Base-by-base conservation (phyloP, 2,329 filamentous ascomycete species). In the Fonsecaea erecta region DNA sequence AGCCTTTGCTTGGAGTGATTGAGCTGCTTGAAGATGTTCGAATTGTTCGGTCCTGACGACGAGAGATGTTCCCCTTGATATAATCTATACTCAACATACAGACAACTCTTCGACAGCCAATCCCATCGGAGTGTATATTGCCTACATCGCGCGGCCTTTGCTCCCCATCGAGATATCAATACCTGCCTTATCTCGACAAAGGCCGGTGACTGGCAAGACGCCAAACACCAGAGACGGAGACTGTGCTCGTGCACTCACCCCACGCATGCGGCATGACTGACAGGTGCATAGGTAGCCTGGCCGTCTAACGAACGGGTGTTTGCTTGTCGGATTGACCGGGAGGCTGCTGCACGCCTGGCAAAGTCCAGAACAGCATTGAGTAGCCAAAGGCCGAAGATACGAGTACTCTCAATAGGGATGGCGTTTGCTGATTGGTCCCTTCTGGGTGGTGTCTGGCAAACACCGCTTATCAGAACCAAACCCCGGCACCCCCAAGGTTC, bases 161-260 rank as follows among this genome's bases (percentile, higher is more conserved):
- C 51, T 53, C n/a, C 16, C 12, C n/a, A 21, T 32, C 11, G 32
- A 48, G 51, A 53, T 53, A 53, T 3, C 51, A 4, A 9, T 16
- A 5, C 5, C 2, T 53, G 26, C 51, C n/a, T 53, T 53, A 53
- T 53, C 51, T 53, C 26, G 51, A 53, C 51, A 53, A 32, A 32
- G 18, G 26, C 51, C 51, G 51, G 51, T 3, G 51, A 53, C 30
- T 32, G 51, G n/a, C n/a, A 18, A 53, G 26, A 3, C 16, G 11
- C 6, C 5, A 5, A 28, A 26, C 3, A 2, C 48, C 48, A 26
- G 48, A 7, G n/a, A 52, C 11, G 48, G 14, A 28, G 46, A 51
- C 21, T 18, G 9, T 16, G 35, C 35, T 37, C 9, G 3, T 32
- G 11, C 35, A 37, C 37, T 30, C 28, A 30, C 28, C 3, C 28